Evolutionary conservation across 2,329 filamentous ascomycete species (phyloP), one percentile per base, ranked within the genome.

Genomic region (Paecilomyces niveus): DNA sequence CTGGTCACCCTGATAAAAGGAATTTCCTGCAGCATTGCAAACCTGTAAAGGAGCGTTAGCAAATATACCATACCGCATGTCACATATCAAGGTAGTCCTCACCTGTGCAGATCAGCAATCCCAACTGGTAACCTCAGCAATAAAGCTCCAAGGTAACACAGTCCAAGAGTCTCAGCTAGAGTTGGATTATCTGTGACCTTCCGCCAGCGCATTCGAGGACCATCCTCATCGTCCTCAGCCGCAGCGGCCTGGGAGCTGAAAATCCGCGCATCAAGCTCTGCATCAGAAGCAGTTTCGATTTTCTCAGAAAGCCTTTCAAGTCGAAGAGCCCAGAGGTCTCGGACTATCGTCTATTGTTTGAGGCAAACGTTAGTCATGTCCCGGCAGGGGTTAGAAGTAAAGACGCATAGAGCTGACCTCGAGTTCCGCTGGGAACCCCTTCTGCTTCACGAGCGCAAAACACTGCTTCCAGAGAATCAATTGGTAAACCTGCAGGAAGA

Each of bases 401-500:
- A 21, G 4, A 55, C 15, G 54, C 24, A 52, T 58, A 56, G 26
- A 24, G 32, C 60, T 54, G 64, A 84, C 86, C 78, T 96, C 91
- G 11, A 97, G 80, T 65, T 96, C 88, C 3, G 79, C 72, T 1
- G 88, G 86, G 54, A 94, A 81, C 0, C 83, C 82, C 69, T 86
- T 86, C 5, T 81, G 77, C 22, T 83, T 77, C 13, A 96, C 78
- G 31, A 97, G 78, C 80, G 88, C 92, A 68, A 84, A 76, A 15
- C 90, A 77, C 76, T 97, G 93, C 68, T 89, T 90, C 70, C 92
- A 86, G 29, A 99, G 77, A 54, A 97, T 82, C 32, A 96, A 79
- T 73, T 97, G 93, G 59, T 95, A 83, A 62, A 85, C 88, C 70
- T 96, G 89, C 35, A 97, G 79, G 70, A 90, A 97, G 24, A 97